Conservation (phyloP, 495 filamentous ascomycete genomes). For the Xylaria cubensis region DNA sequence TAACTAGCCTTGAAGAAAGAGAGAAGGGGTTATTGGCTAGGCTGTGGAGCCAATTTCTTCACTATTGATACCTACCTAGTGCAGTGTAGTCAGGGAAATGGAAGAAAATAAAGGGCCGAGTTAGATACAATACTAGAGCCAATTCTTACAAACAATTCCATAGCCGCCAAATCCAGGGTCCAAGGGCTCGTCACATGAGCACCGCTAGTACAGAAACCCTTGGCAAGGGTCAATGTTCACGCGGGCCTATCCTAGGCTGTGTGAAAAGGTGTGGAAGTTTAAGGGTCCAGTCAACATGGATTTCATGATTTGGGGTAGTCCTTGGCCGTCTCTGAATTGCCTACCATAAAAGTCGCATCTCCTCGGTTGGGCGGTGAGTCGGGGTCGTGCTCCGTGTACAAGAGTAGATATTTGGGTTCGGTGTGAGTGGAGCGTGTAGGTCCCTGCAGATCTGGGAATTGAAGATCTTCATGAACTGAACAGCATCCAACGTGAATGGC, state of each 20-base stretch:
- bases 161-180: conserved; percentile 13
- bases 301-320: conserved; percentile 7
- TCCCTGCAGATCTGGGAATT: conserved; percentile 22
- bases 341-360: neutral
- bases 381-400: conserved; percentile 3
- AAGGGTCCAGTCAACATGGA: conserved; percentile 5
- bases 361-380: conserved; percentile 20
- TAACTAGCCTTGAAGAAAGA: neutral
- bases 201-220: conserved; percentile 10
- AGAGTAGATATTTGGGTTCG: neutral
- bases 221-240: conserved; percentile 1
- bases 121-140: neutral
- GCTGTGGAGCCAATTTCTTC: neutral
- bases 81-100: neutral
- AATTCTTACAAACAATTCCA: neutral
- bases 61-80: conserved; percentile 1
- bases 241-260: neutral
- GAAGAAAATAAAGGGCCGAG: conserved; percentile 7
- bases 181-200: conserved; percentile 14
- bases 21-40: neutral
- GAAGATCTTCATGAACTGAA: neutral
- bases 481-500: neutral
- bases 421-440: conserved; percentile 18
- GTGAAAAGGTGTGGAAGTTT: neutral
- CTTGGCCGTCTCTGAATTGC: neutral